Evolutionary conservation across 441 rosid genomes (phyloP).

Genomic region (Cnidoscolus chayamansa): DNA sequence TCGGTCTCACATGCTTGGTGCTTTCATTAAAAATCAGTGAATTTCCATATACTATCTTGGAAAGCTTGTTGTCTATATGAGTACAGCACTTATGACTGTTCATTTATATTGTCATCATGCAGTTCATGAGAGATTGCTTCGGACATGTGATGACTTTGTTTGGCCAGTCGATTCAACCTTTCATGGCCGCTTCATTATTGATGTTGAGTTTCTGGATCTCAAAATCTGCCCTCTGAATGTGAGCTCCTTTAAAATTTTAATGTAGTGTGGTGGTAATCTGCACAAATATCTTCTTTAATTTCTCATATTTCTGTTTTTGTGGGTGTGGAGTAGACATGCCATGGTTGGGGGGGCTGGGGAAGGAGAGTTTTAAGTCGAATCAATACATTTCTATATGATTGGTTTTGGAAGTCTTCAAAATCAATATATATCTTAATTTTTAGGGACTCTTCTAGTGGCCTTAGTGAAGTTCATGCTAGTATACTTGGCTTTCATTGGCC

Average conservation of each 20-base stretch:
- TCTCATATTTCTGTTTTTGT: neutral
- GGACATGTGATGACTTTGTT: conserved; percentile 67
- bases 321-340: neutral
- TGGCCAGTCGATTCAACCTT: conserved; percentile 72
- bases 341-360: neutral
- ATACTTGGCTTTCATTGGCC: neutral
- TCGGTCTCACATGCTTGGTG: neutral
- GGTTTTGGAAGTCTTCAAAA: neutral
- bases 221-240: conserved; percentile 61
- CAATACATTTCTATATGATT: neutral
- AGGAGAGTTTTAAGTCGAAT: neutral
- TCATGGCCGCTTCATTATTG: conserved; percentile 72
- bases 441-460: neutral
- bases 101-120: conserved; percentile 27
- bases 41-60: neutral
- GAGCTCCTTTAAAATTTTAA: conserved; percentile 29
- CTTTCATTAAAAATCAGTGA: neutral
- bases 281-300: neutral
- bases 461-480: neutral
- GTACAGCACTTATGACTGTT: neutral
- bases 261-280: conserved; percentile 2
- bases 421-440: neutral
- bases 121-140: conserved; percentile 70
- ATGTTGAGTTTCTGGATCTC: conserved; percentile 90
- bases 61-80: conserved; percentile 7